Percentiles rank a stretch among this genome's conserved stretches.
Evolutionary conservation across 345 rosid genomes (phyloP).

Genomic region (Rhodomyrtus tomentosa): DNA sequence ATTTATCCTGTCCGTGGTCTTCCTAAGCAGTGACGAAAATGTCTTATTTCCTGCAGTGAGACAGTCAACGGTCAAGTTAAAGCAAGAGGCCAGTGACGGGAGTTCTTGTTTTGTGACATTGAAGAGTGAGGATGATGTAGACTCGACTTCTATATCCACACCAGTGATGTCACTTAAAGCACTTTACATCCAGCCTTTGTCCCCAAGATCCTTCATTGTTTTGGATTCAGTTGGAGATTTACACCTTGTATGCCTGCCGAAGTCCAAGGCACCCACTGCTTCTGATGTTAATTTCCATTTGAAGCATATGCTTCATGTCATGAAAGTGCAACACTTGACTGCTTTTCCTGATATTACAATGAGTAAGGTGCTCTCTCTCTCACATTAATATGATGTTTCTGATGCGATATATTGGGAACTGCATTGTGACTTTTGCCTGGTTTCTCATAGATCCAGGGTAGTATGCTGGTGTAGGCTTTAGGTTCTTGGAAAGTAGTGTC

Average conservation of each 20-base stretch:
- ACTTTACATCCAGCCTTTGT: conserved; percentile 45
- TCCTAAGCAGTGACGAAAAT: conserved; percentile 4
- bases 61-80: conserved; percentile 33
- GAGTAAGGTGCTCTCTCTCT: conserved; percentile 30
- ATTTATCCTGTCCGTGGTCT: not conserved
- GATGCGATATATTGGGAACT: not conserved
- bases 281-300: conserved; percentile 27
- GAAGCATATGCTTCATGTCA: conserved; percentile 39
- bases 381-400: not conserved
- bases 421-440: not conserved
- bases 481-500: not conserved
- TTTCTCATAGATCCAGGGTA: not conserved
- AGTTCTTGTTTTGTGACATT: conserved; percentile 37
- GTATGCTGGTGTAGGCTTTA: not conserved
- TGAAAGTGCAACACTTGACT: conserved; percentile 65
- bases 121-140: conserved; percentile 17
- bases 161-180: conserved; percentile 25
- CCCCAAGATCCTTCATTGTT: conserved; percentile 39
- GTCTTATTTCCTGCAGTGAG: conserved; percentile 36
- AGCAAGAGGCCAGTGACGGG: conserved; percentile 29
- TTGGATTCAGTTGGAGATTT: conserved; percentile 55
- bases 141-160: conserved; percentile 11
- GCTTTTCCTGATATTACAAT: conserved; percentile 45
- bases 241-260: conserved; percentile 28
- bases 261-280: conserved; percentile 22